phyloP scores from a whole-genome alignment of 2,329 filamentous ascomycete species.

The Lecanicillium sp. region DNA sequence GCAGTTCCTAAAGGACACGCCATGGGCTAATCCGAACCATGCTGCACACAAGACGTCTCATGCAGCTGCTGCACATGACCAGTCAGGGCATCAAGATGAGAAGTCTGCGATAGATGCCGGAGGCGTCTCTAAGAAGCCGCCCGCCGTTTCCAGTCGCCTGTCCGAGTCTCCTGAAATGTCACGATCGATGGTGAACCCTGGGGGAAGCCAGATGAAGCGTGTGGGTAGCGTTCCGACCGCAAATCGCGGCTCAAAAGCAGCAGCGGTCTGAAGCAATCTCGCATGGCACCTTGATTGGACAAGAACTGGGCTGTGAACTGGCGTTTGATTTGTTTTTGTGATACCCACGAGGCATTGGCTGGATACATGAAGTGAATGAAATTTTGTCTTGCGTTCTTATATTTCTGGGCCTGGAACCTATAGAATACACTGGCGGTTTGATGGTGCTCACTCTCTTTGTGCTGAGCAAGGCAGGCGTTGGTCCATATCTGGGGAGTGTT shows the following conservation, averaged over 20 bases:
- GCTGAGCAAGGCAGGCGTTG: no score
- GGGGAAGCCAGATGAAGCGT: constrained; percentile 24
- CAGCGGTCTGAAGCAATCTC: constrained; percentile 19
- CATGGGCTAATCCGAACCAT: constrained; percentile 87
- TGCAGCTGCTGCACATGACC: constrained; percentile 15
- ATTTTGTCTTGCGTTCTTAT: constrained; percentile 9
- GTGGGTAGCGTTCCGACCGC: constrained; percentile 21
- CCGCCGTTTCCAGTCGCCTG: constrained; percentile 17
- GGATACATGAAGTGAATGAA: constrained; percentile 13
- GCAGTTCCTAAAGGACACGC: constrained; percentile 80
- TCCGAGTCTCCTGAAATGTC: constrained; percentile 38
- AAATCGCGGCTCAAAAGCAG: constrained; percentile 25
- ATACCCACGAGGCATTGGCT: constrained; percentile 26
- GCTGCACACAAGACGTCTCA: constrained; percentile 51
- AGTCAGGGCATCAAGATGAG: constrained; percentile 12
- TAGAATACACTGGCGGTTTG: neutral
- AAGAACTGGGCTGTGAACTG: no score
- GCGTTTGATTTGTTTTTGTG: constrained; percentile 19
- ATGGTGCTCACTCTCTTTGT: no score
- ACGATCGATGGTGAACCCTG: constrained; percentile 25
- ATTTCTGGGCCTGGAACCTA: constrained; percentile 2
- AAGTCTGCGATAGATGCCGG: constrained; percentile 16
- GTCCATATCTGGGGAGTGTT: no score
- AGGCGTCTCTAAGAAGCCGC: constrained; percentile 12
- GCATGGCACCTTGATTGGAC: constrained; percentile 8